Evolutionary conservation across 371 early-diverging fungal genomes (phyloP).

Genomic region (Smittium culicis): DNA sequence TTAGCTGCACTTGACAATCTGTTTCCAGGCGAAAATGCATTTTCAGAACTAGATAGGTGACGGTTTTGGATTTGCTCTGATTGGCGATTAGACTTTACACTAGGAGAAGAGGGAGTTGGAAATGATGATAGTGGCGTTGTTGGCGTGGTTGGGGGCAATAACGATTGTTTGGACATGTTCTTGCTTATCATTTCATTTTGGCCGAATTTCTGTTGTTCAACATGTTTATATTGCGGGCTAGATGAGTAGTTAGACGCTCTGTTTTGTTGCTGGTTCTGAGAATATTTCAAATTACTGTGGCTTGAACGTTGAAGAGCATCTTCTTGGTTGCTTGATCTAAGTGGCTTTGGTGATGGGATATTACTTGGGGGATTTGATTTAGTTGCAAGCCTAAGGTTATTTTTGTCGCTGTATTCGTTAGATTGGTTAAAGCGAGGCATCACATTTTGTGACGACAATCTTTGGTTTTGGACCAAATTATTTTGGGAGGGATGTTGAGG

Average conservation of each 20-base stretch:
- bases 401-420: neutral
- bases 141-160: neutral
- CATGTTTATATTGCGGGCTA: neutral
- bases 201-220: neutral
- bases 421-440: neutral
- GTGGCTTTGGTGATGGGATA: neutral
- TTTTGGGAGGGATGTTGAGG: conserved; percentile 1
- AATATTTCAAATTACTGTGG: neutral
- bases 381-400: neutral
- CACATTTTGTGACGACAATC: neutral
- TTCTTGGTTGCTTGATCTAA: neutral
- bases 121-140: neutral
- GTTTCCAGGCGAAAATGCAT: too few relatives aligned
- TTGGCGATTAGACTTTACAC: too few relatives aligned
- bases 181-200: too few relatives aligned
- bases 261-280: neutral
- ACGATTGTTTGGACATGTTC: neutral
- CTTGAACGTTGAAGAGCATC: neutral
- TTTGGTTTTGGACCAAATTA: neutral
- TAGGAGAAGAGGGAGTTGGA: conserved; percentile 1
- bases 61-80: too few relatives aligned
- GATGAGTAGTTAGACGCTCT: neutral
- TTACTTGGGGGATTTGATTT: neutral
- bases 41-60: too few relatives aligned
- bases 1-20: too few relatives aligned